Base-by-base conservation (phyloP, 1,284 basidiomycete species). In the Ustilago cynodontis region DNA sequence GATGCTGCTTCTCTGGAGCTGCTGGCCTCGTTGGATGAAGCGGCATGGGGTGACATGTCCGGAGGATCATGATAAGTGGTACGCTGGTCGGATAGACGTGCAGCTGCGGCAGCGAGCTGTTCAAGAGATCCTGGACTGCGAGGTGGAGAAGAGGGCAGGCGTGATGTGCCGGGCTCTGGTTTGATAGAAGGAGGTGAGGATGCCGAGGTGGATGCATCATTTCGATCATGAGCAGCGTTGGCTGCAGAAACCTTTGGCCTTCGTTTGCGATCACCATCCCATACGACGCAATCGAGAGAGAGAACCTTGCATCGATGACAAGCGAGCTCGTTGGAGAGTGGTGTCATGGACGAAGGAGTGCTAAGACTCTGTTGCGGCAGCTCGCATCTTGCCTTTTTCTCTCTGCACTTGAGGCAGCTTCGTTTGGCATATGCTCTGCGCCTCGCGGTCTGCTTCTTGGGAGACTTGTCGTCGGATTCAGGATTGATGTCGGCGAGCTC, bases 261-360 rank as follows among this genome's bases (percentile, higher is more conserved):
- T 13, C 74, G 61, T 57, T 80, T 80, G 39, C 78, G 71, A 47
- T 80, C 76, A 22, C 76, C 78, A 55, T 80, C 78, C 75, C 76
- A 80, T 16, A 81, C 79, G 22, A 81, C 59, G 52, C 79, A 81
- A 26, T 77, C 77, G 31, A 74, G 57, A 2, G 62, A 69, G 35
- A 77, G 65, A 11, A 73, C 65, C 47, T 64, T 74, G 71, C 79
- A 81, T 39, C 77, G 59, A 54, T 74, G 70, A 50, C 79, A 81
- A 22, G 75, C 75, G 20, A 67, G 47, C 13, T 71, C 20, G 47
- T 37, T 20, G 26, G 55, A 43, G 22, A 81, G 59, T 0, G 77
- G 74, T 0, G 50, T 59, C 68, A 69, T 65, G 62, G 74, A 72
- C 9, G 79, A 81, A 20, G 74, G 71, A 0, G 77, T 68, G 39